Base-by-base conservation (phyloP, 257 asterid genomes). In the Solanum gracilifrons region DNA sequence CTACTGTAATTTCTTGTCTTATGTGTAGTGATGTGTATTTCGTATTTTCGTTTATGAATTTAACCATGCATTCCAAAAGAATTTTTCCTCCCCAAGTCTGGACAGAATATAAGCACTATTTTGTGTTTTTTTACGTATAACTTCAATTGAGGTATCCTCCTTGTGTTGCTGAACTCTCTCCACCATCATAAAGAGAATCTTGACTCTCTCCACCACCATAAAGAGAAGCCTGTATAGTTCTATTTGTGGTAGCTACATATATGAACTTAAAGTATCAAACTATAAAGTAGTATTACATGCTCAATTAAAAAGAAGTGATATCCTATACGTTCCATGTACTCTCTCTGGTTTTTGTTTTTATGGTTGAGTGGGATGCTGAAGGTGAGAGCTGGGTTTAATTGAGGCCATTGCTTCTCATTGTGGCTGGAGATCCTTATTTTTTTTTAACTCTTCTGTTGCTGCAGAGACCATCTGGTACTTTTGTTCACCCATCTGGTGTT, bases 401-500 rank as follows among this genome's bases (percentile, higher is more conserved):
- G 4, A 43, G 66, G 85, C 35, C 25, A 46, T 79, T 79, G n/a
- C 55, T 80, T 80, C 41, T 48, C 41, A 29, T 80, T 80, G 68
- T 29, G 85, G 18, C 6, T 80, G 39, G 85, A 23, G 85, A 87
- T 85, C 60, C 79, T 90, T 39, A 48, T 41, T 62, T 6, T 74
- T 64, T 72, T 51, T 2, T 5, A 87, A 36, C 62, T 82, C 69
- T 91, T 85, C 62, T 41, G 55, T 86, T 13, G 39, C 33, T 90
- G 94, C 98, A 96, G 98, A 71, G 88, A 90, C 91, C 92, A 48
- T 91, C 96, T 71, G 98, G 98, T 29, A 64, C 88, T 58, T 91
- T 93, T 83, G 85, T 94, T 84, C 97, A 95, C 87, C 99, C 99
- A 73, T 92, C 94, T 90, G 99, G 99, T 62, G 80, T 85, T 68